Conservation (phyloP, 768 basidiomycete genomes). For the Collybia nuda region DNA sequence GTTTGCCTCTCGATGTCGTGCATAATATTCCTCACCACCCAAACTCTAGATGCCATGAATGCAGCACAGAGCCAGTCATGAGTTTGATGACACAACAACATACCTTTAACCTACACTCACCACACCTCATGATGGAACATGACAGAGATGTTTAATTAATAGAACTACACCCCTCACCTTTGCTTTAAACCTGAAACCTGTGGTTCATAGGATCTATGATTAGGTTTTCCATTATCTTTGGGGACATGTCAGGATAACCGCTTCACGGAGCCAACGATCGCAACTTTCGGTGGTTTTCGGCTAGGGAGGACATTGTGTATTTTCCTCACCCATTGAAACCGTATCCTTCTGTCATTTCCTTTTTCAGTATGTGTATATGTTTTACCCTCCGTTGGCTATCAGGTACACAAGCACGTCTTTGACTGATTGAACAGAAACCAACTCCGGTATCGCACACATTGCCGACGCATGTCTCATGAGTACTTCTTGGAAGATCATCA, state of each 20-base stretch:
- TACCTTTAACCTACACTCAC: conserved; percentile 1
- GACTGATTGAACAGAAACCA: no score
- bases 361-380: no score
- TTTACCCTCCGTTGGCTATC: no score
- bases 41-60: conserved; percentile 37
- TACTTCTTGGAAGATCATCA: no score
- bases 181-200: background rate
- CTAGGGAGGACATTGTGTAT: no score
- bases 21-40: background rate
- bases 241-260: background rate
- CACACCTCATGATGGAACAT: background rate
- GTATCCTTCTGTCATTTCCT: no score
- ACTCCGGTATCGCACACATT: no score
- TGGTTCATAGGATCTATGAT: background rate
- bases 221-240: conserved; percentile 1
- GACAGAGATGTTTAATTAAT: no score
- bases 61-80: conserved; percentile 34
- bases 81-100: conserved; percentile 8
- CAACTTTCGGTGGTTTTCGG: background rate
- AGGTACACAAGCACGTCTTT: no score
- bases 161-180: no score
- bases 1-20: conserved; percentile 23
- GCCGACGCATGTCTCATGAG: no score
- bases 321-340: no score
- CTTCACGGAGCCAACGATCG: background rate